Percentiles rank a stretch among this genome's conserved stretches.
These are phyloP conservation scores for Penicillium coffeae DNA, from an alignment of 495 filamentous ascomycete species.

Conservation along the genomic window DNA sequence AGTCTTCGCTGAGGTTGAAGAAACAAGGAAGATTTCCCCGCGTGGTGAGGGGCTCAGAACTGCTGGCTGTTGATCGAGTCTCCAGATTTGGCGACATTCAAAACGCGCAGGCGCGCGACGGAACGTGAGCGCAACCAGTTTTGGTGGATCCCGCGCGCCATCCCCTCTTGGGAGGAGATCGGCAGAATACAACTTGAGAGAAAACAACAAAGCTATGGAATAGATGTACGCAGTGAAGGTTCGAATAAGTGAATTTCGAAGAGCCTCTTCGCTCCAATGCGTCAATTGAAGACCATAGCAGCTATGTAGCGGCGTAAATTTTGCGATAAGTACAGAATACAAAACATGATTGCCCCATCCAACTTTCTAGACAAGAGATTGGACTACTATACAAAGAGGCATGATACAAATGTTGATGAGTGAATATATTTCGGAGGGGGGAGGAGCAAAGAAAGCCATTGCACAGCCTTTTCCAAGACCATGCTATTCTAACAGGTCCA, in stretches of 20 bases:
- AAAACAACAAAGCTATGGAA: no score
- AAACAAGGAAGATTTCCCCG: no score
- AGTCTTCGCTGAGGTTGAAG: no score
- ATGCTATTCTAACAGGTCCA: conserved; percentile 69
- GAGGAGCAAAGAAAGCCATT: conserved; percentile 7
- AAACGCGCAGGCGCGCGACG: conserved; percentile 30
- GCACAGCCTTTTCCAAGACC: neutral
- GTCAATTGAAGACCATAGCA: neutral
- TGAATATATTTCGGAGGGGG: no score
- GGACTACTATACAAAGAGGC: conserved; percentile 28
- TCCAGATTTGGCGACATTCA: conserved; percentile 9
- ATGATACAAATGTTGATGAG: conserved; percentile 2
- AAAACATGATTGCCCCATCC: conserved; percentile 11
- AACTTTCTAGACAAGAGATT: conserved; percentile 17
- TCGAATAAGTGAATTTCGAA: no score
- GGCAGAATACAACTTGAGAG: neutral
- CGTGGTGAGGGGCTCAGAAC: no score
- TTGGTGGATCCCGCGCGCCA: conserved; percentile 3
- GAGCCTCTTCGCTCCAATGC: neutral
- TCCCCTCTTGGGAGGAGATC: neutral
- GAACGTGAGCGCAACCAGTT: conserved; percentile 21
- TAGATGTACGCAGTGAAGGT: no score
- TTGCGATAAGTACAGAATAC: neutral
- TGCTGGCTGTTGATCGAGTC: no score
- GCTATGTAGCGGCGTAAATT: neutral